These are phyloP conservation scores for Otatea glauca DNA, from an alignment of 176 grass and related monocot species.

Conservation along the genomic window DNA sequence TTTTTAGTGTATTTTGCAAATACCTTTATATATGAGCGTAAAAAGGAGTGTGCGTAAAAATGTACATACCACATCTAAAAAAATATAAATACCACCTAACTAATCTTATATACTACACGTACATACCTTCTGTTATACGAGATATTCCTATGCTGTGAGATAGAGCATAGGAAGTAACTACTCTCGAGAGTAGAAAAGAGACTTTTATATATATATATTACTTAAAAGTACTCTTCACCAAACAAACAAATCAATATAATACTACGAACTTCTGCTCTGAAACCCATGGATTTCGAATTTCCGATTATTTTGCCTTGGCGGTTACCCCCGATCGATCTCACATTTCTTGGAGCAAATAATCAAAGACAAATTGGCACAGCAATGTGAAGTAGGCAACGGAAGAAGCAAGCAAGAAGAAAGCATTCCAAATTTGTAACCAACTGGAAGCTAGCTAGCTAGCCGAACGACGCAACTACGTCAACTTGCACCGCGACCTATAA, in stretches of 20 bases:
- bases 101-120: too few relatives aligned
- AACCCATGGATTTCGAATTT: neutral
- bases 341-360: neutral
- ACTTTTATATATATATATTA: too few relatives aligned
- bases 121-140: too few relatives aligned
- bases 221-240: neutral
- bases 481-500: neutral
- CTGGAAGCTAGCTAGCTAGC: neutral
- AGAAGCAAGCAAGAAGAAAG: neutral
- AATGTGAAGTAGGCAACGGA: neutral
- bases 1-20: too few relatives aligned
- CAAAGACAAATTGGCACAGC: neutral
- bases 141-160: too few relatives aligned
- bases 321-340: neutral
- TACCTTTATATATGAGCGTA: too few relatives aligned
- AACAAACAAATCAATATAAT: neutral
- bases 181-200: too few relatives aligned
- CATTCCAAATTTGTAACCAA: neutral
- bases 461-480: neutral
- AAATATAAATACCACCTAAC: too few relatives aligned
- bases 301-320: neutral
- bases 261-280: neutral
- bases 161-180: too few relatives aligned
- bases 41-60: too few relatives aligned
- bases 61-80: too few relatives aligned